These are phyloP conservation scores for Trichophyton schoenleinii DNA, from an alignment of 2,329 filamentous ascomycete species.

Conservation along the genomic window DNA sequence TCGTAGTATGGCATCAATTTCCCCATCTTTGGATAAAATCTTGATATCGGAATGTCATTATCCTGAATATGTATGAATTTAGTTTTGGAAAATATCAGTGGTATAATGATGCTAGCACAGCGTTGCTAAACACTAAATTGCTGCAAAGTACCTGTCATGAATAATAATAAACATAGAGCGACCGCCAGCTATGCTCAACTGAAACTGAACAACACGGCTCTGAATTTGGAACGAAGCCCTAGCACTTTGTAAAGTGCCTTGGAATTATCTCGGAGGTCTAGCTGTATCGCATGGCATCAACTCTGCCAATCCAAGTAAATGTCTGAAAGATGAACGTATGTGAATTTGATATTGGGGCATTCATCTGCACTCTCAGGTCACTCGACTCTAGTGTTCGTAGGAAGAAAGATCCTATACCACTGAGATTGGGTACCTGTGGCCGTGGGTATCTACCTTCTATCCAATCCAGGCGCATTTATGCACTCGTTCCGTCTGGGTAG, in stretches of 20 bases:
- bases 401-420: neutral
- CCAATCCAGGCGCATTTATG: neutral
- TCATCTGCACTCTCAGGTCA: neutral
- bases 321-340: neutral
- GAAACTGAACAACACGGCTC: neutral
- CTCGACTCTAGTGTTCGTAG: neutral
- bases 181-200: no score
- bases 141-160: no score
- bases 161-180: no score
- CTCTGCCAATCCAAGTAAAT: neutral
- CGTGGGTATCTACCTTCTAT: neutral
- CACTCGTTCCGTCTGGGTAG: no score
- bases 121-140: no score
- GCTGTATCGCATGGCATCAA: neutral
- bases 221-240: neutral
- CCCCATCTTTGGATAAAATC: constrained; percentile 36
- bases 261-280: neutral
- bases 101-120: no score
- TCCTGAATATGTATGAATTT: neutral
- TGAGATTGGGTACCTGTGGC: neutral
- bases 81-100: neutral
- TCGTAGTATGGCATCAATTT: constrained; percentile 37
- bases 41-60: neutral
- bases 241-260: neutral
- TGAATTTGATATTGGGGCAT: no score